Evolutionary conservation across 441 rosid genomes (phyloP).

Genomic region (Adansonia madagascariensis): DNA sequence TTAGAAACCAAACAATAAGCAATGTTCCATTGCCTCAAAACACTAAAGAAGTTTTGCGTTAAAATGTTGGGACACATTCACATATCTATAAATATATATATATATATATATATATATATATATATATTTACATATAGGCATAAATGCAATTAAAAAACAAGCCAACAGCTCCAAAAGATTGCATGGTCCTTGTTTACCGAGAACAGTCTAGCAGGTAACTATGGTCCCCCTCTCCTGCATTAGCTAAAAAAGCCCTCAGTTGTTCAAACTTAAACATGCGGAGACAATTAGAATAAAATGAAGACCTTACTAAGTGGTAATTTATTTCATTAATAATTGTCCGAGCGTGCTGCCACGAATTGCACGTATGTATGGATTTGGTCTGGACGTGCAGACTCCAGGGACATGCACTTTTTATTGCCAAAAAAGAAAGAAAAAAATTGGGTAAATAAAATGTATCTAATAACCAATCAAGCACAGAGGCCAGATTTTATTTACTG

Average conservation of each 20-base stretch:
- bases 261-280: not conserved
- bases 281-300: not conserved
- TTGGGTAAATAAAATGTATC: not conserved
- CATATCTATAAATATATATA: too few species aligned
- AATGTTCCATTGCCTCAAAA: too few species aligned
- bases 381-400: not conserved
- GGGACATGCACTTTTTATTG: not conserved
- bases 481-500: too few species aligned
- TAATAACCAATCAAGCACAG: not conserved
- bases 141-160: not conserved
- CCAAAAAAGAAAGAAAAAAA: not conserved
- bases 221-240: not conserved
- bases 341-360: not conserved
- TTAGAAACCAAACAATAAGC: not conserved
- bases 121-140: too few species aligned
- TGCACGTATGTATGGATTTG: not conserved
- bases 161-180: not conserved
- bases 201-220: not conserved
- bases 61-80: not conserved
- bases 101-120: too few species aligned
- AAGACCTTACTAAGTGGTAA: not conserved
- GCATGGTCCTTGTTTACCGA: not conserved
- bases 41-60: not conserved
- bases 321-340: not conserved
- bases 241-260: not conserved